Base-by-base conservation (phyloP, 345 rosid species). In the Lepidium africanum region DNA sequence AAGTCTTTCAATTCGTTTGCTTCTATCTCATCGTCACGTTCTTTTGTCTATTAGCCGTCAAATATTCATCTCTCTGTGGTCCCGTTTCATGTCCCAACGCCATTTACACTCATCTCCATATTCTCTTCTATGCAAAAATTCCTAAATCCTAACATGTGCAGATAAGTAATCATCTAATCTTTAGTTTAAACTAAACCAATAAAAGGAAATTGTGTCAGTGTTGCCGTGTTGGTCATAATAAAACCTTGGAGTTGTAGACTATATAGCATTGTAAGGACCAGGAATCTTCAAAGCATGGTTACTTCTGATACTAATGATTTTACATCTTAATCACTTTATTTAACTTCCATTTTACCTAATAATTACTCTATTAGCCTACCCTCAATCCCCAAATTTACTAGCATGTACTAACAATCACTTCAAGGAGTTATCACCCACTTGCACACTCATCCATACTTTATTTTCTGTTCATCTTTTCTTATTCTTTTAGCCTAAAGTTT, bases 341-440 rank as follows among this genome's bases (percentile, higher is more conserved):
- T 7, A 51, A 25, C 10, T 10, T 39, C 23, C 59, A 47, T 47
- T 16, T 19, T 43, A 27, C 42, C 43, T 74, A 63, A 74, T 67
- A 51, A 74, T 74, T 63, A 67, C 63, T 38, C 77, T 74, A 74
- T 74, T 59, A 67, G 67, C 77, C 77, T 74, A 74, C 77, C 60
- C 68, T 52, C 73, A 67, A 74, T 67, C 73, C 77, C 77, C 14
- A 74, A 59, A 54, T 14, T 52, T 23, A 73, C 68, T 67, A 59
- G 73, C 72, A 43, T 38, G 7, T 30, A 30, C 33, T 30, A 10
- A 32, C 5, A 2, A 8, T 12, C 21, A 33, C 13, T 62, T 35
- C 30, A 33, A 45, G 13, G 33, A 1, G 1, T 13, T 35, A 10
- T 57, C 50, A 38, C 65, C 32, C 47, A 36, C 49, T 6, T 46